phyloP scores from a whole-genome alignment of 2,329 filamentous ascomycete species.

The Calcarisporium arbuscula region DNA sequence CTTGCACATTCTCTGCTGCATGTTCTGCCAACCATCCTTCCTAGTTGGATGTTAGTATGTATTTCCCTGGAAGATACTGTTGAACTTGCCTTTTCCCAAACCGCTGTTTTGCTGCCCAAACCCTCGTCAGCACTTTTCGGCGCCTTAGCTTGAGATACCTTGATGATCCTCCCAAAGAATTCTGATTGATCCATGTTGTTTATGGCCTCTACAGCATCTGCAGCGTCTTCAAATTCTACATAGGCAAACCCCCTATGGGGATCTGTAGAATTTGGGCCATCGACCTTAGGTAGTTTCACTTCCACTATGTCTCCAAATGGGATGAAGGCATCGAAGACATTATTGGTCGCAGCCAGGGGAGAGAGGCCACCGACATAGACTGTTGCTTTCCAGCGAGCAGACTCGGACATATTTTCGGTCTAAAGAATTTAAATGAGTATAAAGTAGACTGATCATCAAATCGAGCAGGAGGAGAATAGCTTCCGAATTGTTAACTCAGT shows the following conservation, averaged over 20 bases:
- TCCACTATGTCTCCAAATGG: conserved; percentile 95
- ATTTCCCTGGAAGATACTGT: conserved; percentile 1
- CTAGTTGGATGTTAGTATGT: conserved; percentile 37
- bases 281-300: conserved; percentile 82
- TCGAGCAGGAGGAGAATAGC: too few species aligned
- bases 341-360: conserved; percentile 65
- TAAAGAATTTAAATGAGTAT: neutral
- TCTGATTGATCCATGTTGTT: conserved; percentile 99
- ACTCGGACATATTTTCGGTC: conserved; percentile 63
- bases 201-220: conserved; percentile 89
- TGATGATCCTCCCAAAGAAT: conserved; percentile 86
- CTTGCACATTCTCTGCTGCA: conserved; percentile 70
- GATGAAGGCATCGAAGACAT: conserved; percentile 84
- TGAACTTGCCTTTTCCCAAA: conserved; percentile 86
- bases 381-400: conserved; percentile 79
- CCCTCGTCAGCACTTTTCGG: conserved; percentile 86
- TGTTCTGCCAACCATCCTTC: conserved; percentile 91
- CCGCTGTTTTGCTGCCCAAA: conserved; percentile 83
- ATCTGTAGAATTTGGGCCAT: conserved; percentile 70
- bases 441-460: neutral
- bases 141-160: conserved; percentile 84
- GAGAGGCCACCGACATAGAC: conserved; percentile 89
- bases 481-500: too few species aligned
- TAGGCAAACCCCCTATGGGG: conserved; percentile 91
- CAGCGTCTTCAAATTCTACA: conserved; percentile 81